Conservation (phyloP, 371 early-diverging fungal genomes). For the Mucor ambiguus region DNA sequence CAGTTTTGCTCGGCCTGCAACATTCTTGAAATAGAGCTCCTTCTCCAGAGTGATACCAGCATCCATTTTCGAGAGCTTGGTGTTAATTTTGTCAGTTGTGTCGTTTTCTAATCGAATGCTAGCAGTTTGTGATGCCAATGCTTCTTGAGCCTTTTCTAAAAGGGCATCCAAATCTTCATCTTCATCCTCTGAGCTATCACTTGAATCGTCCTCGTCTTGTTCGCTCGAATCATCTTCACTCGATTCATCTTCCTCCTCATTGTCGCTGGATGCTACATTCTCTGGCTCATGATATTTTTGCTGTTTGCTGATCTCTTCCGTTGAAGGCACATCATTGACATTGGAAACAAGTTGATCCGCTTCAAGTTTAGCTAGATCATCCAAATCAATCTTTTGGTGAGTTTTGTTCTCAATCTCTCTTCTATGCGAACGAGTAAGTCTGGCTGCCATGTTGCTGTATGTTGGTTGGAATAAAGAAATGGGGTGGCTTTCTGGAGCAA, state of each 20-base stretch:
- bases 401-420: conserved; percentile 19
- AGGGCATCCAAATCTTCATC: conserved; percentile 50
- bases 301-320: neutral
- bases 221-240: conserved; percentile 7
- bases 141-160: conserved; percentile 52
- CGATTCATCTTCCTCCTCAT: conserved; percentile 10
- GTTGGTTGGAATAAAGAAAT: neutral
- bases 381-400: conserved; percentile 19
- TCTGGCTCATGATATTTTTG: neutral
- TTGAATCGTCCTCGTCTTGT: conserved; percentile 6
- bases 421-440: conserved; percentile 27
- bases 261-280: no score
- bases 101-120: conserved; percentile 19
- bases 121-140: conserved; percentile 36
- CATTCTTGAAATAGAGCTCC: conserved; percentile 34
- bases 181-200: conserved; percentile 19
- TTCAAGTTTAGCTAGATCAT: conserved; percentile 9
- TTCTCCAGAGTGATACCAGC: conserved; percentile 31
- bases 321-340: neutral
- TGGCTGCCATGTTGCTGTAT: conserved; percentile 18
- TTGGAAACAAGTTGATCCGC: neutral
- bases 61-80: conserved; percentile 44
- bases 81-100: conserved; percentile 2
- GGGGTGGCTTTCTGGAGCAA: conserved; percentile 1
- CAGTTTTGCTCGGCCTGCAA: conserved; percentile 23